These are phyloP conservation scores for Plasmodium blacklocki DNA, from an alignment of 169 alveolate species.

Conservation along the genomic window DNA sequence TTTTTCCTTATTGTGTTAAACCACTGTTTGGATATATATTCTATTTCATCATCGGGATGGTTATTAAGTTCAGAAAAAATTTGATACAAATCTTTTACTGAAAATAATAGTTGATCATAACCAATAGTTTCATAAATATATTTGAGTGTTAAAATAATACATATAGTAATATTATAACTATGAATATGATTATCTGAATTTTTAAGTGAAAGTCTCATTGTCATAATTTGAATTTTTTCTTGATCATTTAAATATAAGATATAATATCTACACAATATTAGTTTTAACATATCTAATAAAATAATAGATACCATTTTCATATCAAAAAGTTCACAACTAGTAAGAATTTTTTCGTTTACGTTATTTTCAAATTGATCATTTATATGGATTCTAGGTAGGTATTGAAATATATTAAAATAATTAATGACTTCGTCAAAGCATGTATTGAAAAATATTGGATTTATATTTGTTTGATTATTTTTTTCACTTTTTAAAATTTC, in stretches of 20 bases:
- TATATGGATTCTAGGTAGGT: constrained; percentile 54
- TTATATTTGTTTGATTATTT: constrained; percentile 56
- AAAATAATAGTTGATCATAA: constrained; percentile 33
- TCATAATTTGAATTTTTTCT: constrained; percentile 65
- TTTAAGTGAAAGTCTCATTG: constrained; percentile 71
- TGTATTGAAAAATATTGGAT: constrained; percentile 44
- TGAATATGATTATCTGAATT: constrained; percentile 38
- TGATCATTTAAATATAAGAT: constrained; percentile 51
- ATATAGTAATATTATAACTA: constrained; percentile 35
- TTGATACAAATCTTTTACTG: constrained; percentile 62
- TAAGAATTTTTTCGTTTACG: constrained; percentile 29
- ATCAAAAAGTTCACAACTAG: constrained; percentile 29
- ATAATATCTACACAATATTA: constrained; percentile 39
- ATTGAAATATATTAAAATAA: constrained; percentile 35
- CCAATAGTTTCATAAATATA: constrained; percentile 69
- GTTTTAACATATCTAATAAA: constrained; percentile 33
- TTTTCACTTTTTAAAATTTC: constrained; percentile 72
- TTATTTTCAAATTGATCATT: constrained; percentile 22
- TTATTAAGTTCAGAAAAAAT: constrained; percentile 59
- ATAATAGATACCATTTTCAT: constrained; percentile 12
- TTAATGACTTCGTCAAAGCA: constrained; percentile 55
- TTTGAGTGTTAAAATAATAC: constrained; percentile 44
- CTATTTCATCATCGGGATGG: constrained; percentile 76
- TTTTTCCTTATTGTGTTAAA: constrained; percentile 30
- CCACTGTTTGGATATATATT: constrained; percentile 51